Base-by-base conservation (phyloP, 495 filamentous ascomycete species). In the Aspergillus bridgeri region DNA sequence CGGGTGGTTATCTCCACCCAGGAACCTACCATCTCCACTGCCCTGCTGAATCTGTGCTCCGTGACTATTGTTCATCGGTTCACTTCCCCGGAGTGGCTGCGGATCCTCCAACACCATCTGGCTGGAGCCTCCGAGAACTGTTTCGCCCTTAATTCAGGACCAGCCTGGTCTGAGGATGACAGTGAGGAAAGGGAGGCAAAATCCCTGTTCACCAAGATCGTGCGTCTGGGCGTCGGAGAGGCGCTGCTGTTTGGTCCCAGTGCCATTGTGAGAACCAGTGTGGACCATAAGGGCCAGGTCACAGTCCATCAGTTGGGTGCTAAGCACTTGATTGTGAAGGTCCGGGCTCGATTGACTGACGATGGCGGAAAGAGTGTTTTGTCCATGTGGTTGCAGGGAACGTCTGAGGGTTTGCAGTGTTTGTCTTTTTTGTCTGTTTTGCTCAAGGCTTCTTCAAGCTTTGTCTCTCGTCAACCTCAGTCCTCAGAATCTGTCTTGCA, bases 41-140 rank as follows among this genome's bases (percentile, higher is more conserved):
- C 73, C 22, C 79, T 93, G 2, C 74, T 93, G 0, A 87, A 87
- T 57, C 77, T 93, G 6, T 90, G 83, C 66, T 86, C 81, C n/a
- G 73, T 87, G 19, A 89, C 86, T 0, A 80, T 93, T 54, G 82
- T 92, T 0, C 90, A 94, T 65, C 78, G 86, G 15, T 92, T 92
- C 61, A 84, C 79, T 0, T 87, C 83, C 2, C 89, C 89, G 0
- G 81, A 81, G 6, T 93, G 89, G 90, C 69, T 88, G 38, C 64
- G 56, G 0, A 68, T 75, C n/a, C 75, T 92, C 52, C 72, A 77
- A n/a, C 70, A 72, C 4, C 87, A 92, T 66, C 58, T 93, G 1
- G 86, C 85, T 0, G 83, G 72, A 0, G 71, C 74, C 3, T 63
- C 61, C 13, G 49, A 51, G 11, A 50, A 57, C 46, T 60, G 56